A percentile compares a stretch with the other conserved stretches of the same genome.
phyloP scores from a whole-genome alignment of 2,329 filamentous ascomycete genomes.

The Paecilomyces niveus region DNA sequence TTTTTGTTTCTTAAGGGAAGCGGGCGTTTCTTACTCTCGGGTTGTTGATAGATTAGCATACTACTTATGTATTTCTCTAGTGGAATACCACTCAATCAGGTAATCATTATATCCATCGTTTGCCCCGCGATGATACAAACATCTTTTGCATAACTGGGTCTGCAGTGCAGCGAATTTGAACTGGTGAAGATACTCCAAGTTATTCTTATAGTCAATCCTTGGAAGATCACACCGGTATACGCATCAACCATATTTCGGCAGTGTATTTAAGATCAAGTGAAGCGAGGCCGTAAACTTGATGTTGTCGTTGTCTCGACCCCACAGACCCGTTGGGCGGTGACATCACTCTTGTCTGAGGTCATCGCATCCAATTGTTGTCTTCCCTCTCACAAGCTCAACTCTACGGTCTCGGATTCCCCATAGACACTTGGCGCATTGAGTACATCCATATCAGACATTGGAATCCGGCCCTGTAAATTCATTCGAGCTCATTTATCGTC shows the following conservation, averaged over 20 bases:
- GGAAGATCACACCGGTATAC: neutral
- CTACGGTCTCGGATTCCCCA: neutral
- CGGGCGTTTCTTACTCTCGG: neutral
- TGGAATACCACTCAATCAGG: neutral
- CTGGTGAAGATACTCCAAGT: no score
- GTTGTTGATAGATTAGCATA: neutral
- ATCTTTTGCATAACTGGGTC: no score
- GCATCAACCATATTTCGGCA: neutral
- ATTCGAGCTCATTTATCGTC: neutral
- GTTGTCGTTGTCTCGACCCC: slow-evolving; percentile 2
- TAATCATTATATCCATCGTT: neutral
- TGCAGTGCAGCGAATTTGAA: no score
- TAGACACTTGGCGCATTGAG: no score
- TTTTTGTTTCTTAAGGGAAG: neutral
- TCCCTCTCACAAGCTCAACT: neutral
- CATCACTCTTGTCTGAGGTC: slow-evolving; percentile 17
- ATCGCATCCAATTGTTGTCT: slow-evolving; percentile 2
- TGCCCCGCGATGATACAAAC: neutral
- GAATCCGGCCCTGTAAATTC: neutral
- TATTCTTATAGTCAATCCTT: neutral
- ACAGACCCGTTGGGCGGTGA: slow-evolving; percentile 18
- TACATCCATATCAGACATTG: no score
- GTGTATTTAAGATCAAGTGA: neutral
- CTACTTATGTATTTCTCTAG: neutral
- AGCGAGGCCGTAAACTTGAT: neutral